Evolutionary conservation across 2,329 filamentous ascomycete species (phyloP).

Genomic region (Neofusicoccum sp.): DNA sequence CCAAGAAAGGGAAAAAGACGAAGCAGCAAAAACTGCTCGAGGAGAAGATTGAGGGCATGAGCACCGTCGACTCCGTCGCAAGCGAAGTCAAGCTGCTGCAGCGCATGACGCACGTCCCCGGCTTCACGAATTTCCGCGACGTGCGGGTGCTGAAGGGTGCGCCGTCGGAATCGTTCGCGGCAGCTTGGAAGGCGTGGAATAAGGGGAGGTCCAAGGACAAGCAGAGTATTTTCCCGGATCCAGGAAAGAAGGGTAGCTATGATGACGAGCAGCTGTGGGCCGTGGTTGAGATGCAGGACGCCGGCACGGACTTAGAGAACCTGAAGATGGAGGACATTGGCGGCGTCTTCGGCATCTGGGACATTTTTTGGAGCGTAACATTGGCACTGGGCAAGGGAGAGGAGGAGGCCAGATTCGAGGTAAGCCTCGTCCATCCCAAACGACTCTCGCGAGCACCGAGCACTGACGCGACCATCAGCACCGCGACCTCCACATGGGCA

Average conservation of each 20-base stretch:
- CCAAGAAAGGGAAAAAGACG: not conserved
- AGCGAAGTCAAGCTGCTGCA: constrained; percentile 58
- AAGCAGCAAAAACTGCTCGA: constrained; percentile 38
- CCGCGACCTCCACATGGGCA: constrained; percentile 67
- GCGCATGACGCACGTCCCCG: constrained; percentile 60
- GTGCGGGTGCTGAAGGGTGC: constrained; percentile 60
- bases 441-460: not conserved
- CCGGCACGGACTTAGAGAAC: constrained; percentile 56
- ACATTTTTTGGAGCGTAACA: constrained; percentile 69
- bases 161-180: constrained; percentile 54
- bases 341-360: constrained; percentile 55
- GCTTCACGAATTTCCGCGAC: constrained; percentile 64
- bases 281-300: constrained; percentile 68
- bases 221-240: constrained; percentile 58
- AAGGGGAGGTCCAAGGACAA: constrained; percentile 45
- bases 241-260: constrained; percentile 56
- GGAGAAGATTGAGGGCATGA: constrained; percentile 45
- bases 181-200: constrained; percentile 51
- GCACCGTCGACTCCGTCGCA: constrained; percentile 46
- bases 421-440: constrained; percentile 24
- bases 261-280: constrained; percentile 62
- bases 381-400: constrained; percentile 64
- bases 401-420: constrained; percentile 61
- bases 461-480: constrained; percentile 43
- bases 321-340: constrained; percentile 31